These are phyloP conservation scores for Plasmodium falciparum DNA, from an alignment of 169 alveolate genomes.

Conservation along the genomic window DNA sequence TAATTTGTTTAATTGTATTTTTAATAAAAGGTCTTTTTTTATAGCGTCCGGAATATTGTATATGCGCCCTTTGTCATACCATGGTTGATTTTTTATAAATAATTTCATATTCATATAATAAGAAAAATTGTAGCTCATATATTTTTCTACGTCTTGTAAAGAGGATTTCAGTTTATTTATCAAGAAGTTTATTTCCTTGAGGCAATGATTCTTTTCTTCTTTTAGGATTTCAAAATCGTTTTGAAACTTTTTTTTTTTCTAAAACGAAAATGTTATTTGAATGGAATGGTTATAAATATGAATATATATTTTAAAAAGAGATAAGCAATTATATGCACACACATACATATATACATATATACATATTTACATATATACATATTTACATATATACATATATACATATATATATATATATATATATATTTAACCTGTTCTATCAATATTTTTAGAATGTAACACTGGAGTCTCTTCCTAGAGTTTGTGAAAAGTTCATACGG, in stretches of 20 bases:
- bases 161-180: slow-evolving; percentile 34
- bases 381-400: background rate
- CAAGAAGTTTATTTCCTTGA: slow-evolving; percentile 25
- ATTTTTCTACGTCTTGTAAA: slow-evolving; percentile 27
- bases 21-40: slow-evolving; percentile 13
- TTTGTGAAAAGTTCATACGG: slow-evolving; percentile 60
- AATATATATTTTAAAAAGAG: background rate
- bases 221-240: slow-evolving; percentile 22
- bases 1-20: slow-evolving; percentile 34
- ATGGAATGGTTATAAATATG: background rate
- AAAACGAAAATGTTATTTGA: background rate
- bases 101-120: slow-evolving; percentile 16
- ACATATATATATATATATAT: background rate
- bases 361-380: background rate
- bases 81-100: slow-evolving; percentile 5
- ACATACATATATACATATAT: no score
- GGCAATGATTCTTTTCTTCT: slow-evolving; percentile 31
- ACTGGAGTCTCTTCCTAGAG: slow-evolving; percentile 49
- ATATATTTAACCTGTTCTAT: slow-evolving; percentile 32
- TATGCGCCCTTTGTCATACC: background rate
- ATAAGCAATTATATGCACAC: background rate
- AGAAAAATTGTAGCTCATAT: slow-evolving; percentile 23
- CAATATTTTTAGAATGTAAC: slow-evolving; percentile 15
- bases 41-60: background rate
- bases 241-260: slow-evolving; percentile 39